Conservation (phyloP, 805 yeast genomes). For the Nakazawaea sp. region DNA sequence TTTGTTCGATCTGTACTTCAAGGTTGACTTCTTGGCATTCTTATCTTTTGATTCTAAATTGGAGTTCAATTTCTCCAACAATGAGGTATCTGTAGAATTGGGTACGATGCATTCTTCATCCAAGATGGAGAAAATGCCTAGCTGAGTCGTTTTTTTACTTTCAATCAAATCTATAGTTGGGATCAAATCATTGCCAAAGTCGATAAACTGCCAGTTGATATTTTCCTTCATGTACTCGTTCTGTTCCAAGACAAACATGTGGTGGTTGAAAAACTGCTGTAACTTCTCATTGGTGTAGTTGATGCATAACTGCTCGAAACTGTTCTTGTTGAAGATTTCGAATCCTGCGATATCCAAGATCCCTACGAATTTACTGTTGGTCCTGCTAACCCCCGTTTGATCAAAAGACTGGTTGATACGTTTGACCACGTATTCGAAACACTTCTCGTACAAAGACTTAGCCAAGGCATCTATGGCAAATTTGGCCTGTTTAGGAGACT, state of each 20-base stretch:
- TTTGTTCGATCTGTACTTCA: slow-evolving; percentile 65
- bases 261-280: slow-evolving; percentile 58
- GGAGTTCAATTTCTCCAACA: slow-evolving; percentile 68
- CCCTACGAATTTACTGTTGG: slow-evolving; percentile 37
- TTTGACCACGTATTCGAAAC: slow-evolving; percentile 72
- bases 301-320: slow-evolving; percentile 56
- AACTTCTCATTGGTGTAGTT: slow-evolving; percentile 55
- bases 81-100: slow-evolving; percentile 75
- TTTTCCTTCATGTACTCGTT: slow-evolving; percentile 54
- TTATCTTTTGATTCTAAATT: slow-evolving; percentile 47
- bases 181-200: slow-evolving; percentile 90
- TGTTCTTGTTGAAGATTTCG: slow-evolving; percentile 50
- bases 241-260: slow-evolving; percentile 53
- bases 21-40: slow-evolving; percentile 15
- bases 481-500: slow-evolving; percentile 73
- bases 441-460: slow-evolving; percentile 76
- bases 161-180: slow-evolving; percentile 93
- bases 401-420: slow-evolving; percentile 63
- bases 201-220: slow-evolving; percentile 69
- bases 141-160: slow-evolving; percentile 41
- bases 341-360: slow-evolving; percentile 59
- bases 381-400: slow-evolving; percentile 18
- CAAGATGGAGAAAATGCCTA: slow-evolving; percentile 79
- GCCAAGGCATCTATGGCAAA: slow-evolving; percentile 82
- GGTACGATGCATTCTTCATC: slow-evolving; percentile 97